Evolutionary conservation across 805 yeast species (phyloP), one percentile per base, ranked within the genome.

Genomic region (Metschnikowia sp.): DNA sequence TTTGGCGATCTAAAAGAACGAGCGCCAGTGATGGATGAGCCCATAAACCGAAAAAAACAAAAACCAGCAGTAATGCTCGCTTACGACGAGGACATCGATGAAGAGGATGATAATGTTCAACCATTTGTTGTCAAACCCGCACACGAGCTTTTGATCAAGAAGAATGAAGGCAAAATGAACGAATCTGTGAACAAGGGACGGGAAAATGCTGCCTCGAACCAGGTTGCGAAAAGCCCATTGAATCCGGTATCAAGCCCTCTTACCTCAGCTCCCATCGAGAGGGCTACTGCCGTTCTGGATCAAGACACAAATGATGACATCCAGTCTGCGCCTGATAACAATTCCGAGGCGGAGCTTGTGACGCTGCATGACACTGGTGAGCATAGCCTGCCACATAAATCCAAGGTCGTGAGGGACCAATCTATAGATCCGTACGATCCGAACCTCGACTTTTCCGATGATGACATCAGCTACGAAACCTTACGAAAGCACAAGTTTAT

Each of bases 1-100:
- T 84, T 83, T 58, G 74, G 68, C 10, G 80, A 75, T 49, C 55
- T 77, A 51, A 44, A 36, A 36, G 36, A 43, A 12, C 33, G 26
- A n/a, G 18, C 34, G 12, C 12, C 10, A 15, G 45, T 41, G 15
- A 32, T 36, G 36, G 42, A 36, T 3, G 40, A 34, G 11, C 30
- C 36, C 13, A 47, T 37, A 38, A 43, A 42, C 44, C 51, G 51
- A 36, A 58, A 58, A 45, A 62, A 57, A 52, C 66, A 58, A 52
- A 62, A 62, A 42, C 54, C 64, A 29, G 59, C 61, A 36, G 68
- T 71, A 1, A 68, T 57, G 42, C 53, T 76, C 18, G 58, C 54
- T 30, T 66, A 72, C 50, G 73, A 61, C 8, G 71, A 60, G 8
- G 74, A 22, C 26, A 22, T 22, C 7, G 26, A 65, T 8, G 76